Base-by-base conservation (phyloP, 139 green algal genomes). In the Picochlorum sp. region DNA sequence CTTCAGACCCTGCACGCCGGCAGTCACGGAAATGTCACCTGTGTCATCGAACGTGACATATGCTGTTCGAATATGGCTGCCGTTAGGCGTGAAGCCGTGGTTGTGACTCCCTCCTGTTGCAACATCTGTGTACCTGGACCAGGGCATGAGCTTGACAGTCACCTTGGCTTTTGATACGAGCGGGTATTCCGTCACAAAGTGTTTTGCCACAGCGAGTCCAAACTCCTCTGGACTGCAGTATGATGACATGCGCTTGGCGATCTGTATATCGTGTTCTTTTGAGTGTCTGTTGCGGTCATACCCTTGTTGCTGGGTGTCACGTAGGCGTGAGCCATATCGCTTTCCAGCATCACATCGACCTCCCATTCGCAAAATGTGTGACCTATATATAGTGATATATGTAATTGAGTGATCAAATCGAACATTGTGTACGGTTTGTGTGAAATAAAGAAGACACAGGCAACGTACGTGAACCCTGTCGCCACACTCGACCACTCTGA, bases 241-340 rank as follows among this genome's bases (percentile, higher is more conserved):
- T 58, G 77, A 21, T 16, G n/a, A 59, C 45, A 78, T 72, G 49
- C 75, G 73, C 76, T 96, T 90, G 2, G 88, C 89, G 1, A 96
- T 71, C 85, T 83, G 62, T 96, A 96, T 63, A 94, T 87, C 34
- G 82, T 89, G 69, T 97, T 97, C 68, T 96, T 97, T 73, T 90
- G 82, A 3, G 90, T 96, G 76, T 97, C 90, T 0, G 90, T 97
- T 16, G 90, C 73, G 3, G 88, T 96, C 89, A 96, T 95, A 54
- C 83, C 88, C 0, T 56, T 70, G 61, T 97, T 97, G 57, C 73
- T 73, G 8, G 77, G 75, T 7, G 82, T 72, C 14, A 79, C 4
- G 66, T 83, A 95, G 0, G 88, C 84, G 45, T 88, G 80, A 49
- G 78, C 88, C 90, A 97, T 95, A 57, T 89, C 81, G 4, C 55